Percentiles rank a stretch among this genome's conserved stretches.
These are phyloP conservation scores for Piper betle DNA, from an alignment of 164 flowering plant genomes.

Conservation along the genomic window DNA sequence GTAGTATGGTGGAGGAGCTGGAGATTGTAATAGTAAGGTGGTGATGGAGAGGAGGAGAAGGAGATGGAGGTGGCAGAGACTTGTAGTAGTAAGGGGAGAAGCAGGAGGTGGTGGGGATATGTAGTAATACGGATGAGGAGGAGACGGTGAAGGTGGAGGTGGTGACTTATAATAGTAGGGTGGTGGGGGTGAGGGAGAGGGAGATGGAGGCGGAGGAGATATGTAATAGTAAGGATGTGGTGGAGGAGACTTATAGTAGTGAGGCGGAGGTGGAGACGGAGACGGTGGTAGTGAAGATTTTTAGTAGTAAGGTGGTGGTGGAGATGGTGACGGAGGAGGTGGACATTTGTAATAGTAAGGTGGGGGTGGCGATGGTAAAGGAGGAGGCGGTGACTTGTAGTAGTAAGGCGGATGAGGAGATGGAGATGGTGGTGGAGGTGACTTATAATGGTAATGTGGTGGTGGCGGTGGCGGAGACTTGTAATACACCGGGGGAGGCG, in stretches of 20 bases:
- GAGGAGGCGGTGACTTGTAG: constrained; percentile 27
- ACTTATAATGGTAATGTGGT: constrained; percentile 27
- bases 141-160: constrained; percentile 8
- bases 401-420: constrained; percentile 32
- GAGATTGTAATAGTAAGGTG: constrained; percentile 25
- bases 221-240: constrained; percentile 13
- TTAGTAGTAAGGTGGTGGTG: constrained; percentile 22
- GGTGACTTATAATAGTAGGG: constrained; percentile 20
- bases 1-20: constrained; percentile 15
- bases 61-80: constrained; percentile 13
- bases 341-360: too few relatives aligned
- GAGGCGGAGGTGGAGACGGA: constrained; percentile 27
- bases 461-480: constrained; percentile 17
- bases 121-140: constrained; percentile 15
- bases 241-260: constrained; percentile 28
- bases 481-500: constrained; percentile 15
- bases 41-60: constrained; percentile 3
- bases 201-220: constrained; percentile 10
- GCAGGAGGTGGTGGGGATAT: constrained; percentile 19
- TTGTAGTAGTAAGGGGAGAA: constrained; percentile 13
- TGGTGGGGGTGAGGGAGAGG: constrained; percentile 13
- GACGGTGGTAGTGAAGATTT: constrained; percentile 23
- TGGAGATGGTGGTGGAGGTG: constrained; percentile 30
- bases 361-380: neutral
- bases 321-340: constrained; percentile 7